These are phyloP conservation scores for Pichia sp. DNA, from an alignment of 1,139 yeast species.

Conservation along the genomic window DNA sequence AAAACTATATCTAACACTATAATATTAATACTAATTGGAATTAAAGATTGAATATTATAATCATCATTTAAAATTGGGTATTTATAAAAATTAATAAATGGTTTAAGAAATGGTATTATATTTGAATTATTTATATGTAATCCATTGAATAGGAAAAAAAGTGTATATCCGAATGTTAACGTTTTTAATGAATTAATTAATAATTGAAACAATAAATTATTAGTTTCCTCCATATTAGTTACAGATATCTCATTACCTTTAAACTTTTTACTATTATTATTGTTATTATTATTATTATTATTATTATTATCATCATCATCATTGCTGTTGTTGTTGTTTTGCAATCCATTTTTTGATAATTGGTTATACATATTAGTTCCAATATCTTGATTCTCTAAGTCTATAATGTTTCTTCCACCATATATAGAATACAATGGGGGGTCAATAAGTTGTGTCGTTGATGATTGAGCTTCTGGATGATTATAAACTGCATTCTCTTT, in stretches of 20 bases:
- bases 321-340: too few relatives aligned
- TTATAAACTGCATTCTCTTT: not conserved
- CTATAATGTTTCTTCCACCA: constrained; percentile 30
- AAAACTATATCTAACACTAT: constrained; percentile 4
- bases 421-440: constrained; percentile 47
- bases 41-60: not conserved
- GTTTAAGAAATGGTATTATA: constrained; percentile 1
- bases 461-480: not conserved
- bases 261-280: too few relatives aligned
- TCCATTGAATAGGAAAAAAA: constrained; percentile 5
- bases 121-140: constrained; percentile 1
- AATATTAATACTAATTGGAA: not conserved
- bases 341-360: too few relatives aligned
- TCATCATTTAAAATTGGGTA: not conserved
- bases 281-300: too few relatives aligned
- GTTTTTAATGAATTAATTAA: not conserved
- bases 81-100: not conserved
- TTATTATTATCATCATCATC: too few relatives aligned
- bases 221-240: too few relatives aligned
- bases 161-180: not conserved
- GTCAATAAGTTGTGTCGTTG: constrained; percentile 37
- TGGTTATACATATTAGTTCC: not conserved
- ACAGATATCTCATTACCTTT: too few relatives aligned
- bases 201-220: not conserved
- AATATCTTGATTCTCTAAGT: constrained; percentile 18